Percentiles rank a stretch among this genome's conserved stretches.
Evolutionary conservation across 2,329 filamentous ascomycete genomes (phyloP).

Genomic region (Byssothecium circinans): DNA sequence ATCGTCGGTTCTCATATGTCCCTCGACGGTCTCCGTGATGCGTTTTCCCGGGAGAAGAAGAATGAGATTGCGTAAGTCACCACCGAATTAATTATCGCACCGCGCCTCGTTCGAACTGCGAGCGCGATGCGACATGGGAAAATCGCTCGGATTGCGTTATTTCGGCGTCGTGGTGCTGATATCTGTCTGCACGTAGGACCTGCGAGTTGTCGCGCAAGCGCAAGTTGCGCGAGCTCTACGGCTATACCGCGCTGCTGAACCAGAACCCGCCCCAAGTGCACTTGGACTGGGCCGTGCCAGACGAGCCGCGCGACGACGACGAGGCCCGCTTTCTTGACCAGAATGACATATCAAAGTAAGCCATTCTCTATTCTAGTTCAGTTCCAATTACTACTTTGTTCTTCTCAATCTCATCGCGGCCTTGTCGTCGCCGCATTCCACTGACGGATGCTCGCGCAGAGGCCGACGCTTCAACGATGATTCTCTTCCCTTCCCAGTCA

Average conservation of each 20-base stretch:
- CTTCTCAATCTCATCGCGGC: slow-evolving; percentile 13
- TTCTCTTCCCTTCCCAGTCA: slow-evolving; percentile 49
- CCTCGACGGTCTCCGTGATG: slow-evolving; percentile 49
- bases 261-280: slow-evolving; percentile 59
- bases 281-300: slow-evolving; percentile 53
- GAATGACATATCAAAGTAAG: slow-evolving; percentile 61
- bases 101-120: slow-evolving; percentile 27
- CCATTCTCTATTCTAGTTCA: slow-evolving; percentile 9
- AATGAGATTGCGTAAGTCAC: slow-evolving; percentile 50
- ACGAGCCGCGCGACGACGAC: slow-evolving; percentile 53
- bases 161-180: slow-evolving; percentile 42
- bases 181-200: slow-evolving; percentile 37
- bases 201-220: slow-evolving; percentile 81
- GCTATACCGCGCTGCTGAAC: slow-evolving; percentile 66
- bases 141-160: slow-evolving; percentile 46
- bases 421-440: slow-evolving; percentile 29
- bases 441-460: slow-evolving; percentile 46
- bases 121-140: slow-evolving; percentile 42
- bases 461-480: slow-evolving; percentile 60
- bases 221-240: slow-evolving; percentile 85
- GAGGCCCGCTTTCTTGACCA: slow-evolving; percentile 59
- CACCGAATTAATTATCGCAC: slow-evolving; percentile 33
- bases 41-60: slow-evolving; percentile 43
- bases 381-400: slow-evolving; percentile 5
- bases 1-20: slow-evolving; percentile 50